Conservation (phyloP, 1,139 yeast species). For the Candida frijolesensis region DNA sequence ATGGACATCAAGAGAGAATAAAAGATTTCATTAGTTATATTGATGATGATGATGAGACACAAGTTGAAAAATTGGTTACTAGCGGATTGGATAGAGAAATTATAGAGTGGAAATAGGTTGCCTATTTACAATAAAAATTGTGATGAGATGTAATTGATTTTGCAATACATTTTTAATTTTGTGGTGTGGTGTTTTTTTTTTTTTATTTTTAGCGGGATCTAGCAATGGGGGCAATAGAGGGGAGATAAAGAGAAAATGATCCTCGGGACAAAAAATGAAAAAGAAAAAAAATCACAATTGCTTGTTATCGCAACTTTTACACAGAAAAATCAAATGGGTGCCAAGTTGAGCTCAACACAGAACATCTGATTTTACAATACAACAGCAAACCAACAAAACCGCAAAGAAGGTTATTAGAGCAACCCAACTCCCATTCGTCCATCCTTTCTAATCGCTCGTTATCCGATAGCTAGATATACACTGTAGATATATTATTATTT, state of each 20-base stretch:
- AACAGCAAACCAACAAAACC: neutral
- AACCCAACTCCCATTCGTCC: neutral
- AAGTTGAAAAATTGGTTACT: slow-evolving; percentile 39
- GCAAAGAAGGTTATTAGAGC: neutral
- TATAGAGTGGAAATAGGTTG: slow-evolving; percentile 16
- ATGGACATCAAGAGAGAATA: slow-evolving; percentile 47
- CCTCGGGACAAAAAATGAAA: slow-evolving; percentile 1
- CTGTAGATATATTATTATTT: too few species aligned
- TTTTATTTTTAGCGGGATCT: neutral
- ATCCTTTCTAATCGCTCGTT: neutral
- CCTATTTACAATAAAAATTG: neutral
- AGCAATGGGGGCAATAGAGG: neutral
- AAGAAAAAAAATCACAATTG: slow-evolving; percentile 1
- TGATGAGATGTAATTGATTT: neutral
- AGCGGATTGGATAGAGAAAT: slow-evolving; percentile 49
- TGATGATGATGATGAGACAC: slow-evolving; percentile 15
- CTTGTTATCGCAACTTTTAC: neutral
- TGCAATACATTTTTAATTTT: neutral
- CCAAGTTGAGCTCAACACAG: neutral
- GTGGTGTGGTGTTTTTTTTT: neutral
- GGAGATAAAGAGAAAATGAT: neutral
- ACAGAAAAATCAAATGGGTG: neutral
- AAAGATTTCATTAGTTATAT: slow-evolving; percentile 44
- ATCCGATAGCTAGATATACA: too few species aligned
- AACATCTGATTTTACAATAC: neutral